phyloP scores from a whole-genome alignment of 345 rosid species.

The Passiflora organensis region DNA sequence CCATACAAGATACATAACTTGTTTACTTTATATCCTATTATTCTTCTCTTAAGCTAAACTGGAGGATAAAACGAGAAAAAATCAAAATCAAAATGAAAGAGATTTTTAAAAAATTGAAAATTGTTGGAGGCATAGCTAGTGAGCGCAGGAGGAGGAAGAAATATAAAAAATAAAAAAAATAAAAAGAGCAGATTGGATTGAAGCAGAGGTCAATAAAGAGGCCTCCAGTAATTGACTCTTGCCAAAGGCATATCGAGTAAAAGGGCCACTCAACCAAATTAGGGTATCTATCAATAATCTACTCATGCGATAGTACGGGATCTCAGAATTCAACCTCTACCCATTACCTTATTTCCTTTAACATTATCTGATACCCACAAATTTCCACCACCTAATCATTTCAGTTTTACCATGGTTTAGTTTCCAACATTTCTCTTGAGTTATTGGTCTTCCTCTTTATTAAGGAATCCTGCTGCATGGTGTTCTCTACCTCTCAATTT shows the following conservation, averaged over 20 bases:
- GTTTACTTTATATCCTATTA: too few relatives aligned
- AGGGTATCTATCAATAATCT: slow-evolving; percentile 15
- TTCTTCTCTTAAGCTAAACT: too few relatives aligned
- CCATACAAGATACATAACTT: too few relatives aligned
- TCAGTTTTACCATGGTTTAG: neutral
- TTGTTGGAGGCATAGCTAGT: too few relatives aligned
- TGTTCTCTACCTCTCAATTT: slow-evolving; percentile 1
- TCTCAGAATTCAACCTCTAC: slow-evolving; percentile 19
- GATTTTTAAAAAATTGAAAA: too few relatives aligned
- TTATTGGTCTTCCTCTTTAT: slow-evolving; percentile 8
- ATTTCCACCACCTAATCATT: slow-evolving; percentile 15
- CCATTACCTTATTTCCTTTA: slow-evolving; percentile 15
- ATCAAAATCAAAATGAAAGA: too few relatives aligned
- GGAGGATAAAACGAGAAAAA: too few relatives aligned
- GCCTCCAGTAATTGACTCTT: slow-evolving; percentile 6
- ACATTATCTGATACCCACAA: slow-evolving; percentile 6
- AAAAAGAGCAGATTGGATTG: neutral
- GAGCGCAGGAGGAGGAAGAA: neutral
- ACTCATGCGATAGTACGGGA: slow-evolving; percentile 12
- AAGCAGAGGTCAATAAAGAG: slow-evolving; percentile 8
- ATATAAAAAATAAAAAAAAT: neutral
- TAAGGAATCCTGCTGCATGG: neutral
- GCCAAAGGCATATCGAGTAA: slow-evolving; percentile 7
- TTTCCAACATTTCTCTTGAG: neutral
- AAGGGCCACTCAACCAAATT: slow-evolving; percentile 11